phyloP scores from a whole-genome alignment of 257 asterid species.

The Nicotiana obtusifolia region DNA sequence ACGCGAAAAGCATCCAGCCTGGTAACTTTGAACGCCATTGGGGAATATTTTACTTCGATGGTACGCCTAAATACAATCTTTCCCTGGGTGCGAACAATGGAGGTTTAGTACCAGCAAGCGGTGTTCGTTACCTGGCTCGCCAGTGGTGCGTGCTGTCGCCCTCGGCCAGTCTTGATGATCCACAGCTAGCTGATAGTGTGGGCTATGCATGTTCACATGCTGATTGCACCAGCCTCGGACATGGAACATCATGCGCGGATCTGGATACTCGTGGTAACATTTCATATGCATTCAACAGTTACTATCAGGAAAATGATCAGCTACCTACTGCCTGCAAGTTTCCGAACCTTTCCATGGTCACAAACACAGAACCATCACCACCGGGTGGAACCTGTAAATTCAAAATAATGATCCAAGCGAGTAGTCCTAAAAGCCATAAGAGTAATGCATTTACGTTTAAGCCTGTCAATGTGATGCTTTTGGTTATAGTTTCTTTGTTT shows the following conservation, averaged over 20 bases:
- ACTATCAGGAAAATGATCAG: constrained; percentile 57
- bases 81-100: constrained; percentile 35
- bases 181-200: constrained; percentile 48
- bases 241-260: constrained; percentile 47
- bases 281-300: constrained; percentile 67
- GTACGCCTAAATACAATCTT: constrained; percentile 60
- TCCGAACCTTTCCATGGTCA: constrained; percentile 50
- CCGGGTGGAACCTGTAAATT: constrained; percentile 48
- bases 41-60: constrained; percentile 70
- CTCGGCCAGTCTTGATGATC: constrained; percentile 39
- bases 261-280: constrained; percentile 41
- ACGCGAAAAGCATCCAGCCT: constrained; percentile 66
- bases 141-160: constrained; percentile 61
- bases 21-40: constrained; percentile 84
- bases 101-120: constrained; percentile 36
- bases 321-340: constrained; percentile 52
- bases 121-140: constrained; percentile 34
- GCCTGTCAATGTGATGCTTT: constrained; percentile 24
- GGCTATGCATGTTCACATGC: constrained; percentile 55
- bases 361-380: constrained; percentile 48
- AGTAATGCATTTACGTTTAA: constrained; percentile 21
- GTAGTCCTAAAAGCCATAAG: constrained; percentile 2
- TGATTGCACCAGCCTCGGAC: constrained; percentile 70
- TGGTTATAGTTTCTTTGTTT: constrained; percentile 24
- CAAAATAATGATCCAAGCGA: constrained; percentile 43